Percentiles rank a stretch among this genome's conserved stretches.
phyloP scores from a whole-genome alignment of 2,329 filamentous ascomycete genomes.

The Aureobasidium subglaciale region DNA sequence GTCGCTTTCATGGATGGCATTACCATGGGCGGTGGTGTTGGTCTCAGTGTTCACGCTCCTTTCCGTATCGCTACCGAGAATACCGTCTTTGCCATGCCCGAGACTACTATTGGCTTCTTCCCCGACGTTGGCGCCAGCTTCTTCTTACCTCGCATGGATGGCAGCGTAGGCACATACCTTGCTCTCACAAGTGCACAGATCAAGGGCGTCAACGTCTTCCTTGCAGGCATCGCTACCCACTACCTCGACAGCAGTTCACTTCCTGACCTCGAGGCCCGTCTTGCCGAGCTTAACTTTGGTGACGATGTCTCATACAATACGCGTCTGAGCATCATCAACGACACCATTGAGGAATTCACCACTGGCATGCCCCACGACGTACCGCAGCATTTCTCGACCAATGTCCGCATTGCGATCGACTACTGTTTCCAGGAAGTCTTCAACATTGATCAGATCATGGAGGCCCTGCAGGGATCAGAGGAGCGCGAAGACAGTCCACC shows the following conservation, averaged over 20 bases:
- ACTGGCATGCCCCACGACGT: conserved; percentile 75
- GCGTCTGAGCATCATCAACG: conserved; percentile 67
- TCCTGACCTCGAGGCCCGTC: conserved; percentile 69
- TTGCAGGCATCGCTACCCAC: conserved; percentile 88
- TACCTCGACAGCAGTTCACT: conserved; percentile 89
- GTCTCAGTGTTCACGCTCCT: conserved; percentile 87
- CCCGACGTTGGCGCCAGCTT: conserved; percentile 95
- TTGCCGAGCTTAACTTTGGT: conserved; percentile 82
- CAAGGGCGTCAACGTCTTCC: conserved; percentile 77
- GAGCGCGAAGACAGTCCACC: conserved; percentile 36
- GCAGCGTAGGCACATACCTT: conserved; percentile 81
- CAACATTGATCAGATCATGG: conserved; percentile 63
- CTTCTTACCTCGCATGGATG: conserved; percentile 86
- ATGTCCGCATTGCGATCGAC: conserved; percentile 74
- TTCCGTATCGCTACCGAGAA: conserved; percentile 95
- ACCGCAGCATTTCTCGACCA: conserved; percentile 53
- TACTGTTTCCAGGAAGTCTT: conserved; percentile 43
- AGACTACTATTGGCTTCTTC: conserved; percentile 98
- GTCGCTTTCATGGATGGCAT: conserved; percentile 95
- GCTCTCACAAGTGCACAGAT: conserved; percentile 83
- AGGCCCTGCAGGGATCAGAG: conserved; percentile 49
- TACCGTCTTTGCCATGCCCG: conserved; percentile 95
- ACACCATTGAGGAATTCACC: conserved; percentile 84
- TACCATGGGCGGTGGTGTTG: conserved; percentile 97
- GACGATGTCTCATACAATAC: conserved; percentile 61